Base-by-base conservation (phyloP, 2,329 filamentous ascomycete species). In the Chaetomiaceae sp. region DNA sequence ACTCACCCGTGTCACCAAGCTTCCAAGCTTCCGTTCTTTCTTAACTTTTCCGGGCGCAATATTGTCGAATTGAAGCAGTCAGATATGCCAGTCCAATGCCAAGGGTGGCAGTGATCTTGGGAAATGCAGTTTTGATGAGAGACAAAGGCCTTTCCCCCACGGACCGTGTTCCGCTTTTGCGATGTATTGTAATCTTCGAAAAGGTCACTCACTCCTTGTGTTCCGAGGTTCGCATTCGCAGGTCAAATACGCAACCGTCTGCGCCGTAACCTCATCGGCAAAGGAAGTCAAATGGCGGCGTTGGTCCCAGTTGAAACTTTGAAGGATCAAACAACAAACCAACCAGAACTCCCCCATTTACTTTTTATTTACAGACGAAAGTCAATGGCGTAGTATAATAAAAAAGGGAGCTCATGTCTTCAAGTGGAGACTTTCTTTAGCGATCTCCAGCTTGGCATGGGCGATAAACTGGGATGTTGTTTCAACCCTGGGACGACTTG, bases 101-200 rank as follows among this genome's bases (percentile, higher is more conserved):
- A 56, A 56, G 54, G n/a, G 54, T 54, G 51, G 54, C 51, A 46
- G 54, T 55, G 53, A 40, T 7, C 13, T 25, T 40, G 20, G 14
- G 34, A 18, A 20, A 33, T 27, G 30, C 27, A n/a, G 27, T 46
- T n/a, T 41, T 42, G 27, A 27, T 49, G 9, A n/a, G 34, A 14
- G 11, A 18, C 29, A 33, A 33, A 18, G 16, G 7, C 20, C 14
- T 34, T 37, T 1, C n/a, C n/a, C n/a, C n/a, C 14, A 29, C 30
- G 32, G 47, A 27, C 25, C 36, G 29, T 34, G 18, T 25, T 18
- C 20, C 18, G 34, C 14, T 21, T 40, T 40, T n/a, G n/a, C 37
- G 21, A 23, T n/a, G 23, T 23, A 6, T 11, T 29, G n/a, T 6
- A 29, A 30, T 34, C 37, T 44, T 40, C 29, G 14, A 9, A 34